Evolutionary conservation across 495 filamentous ascomycete species (phyloP).

Genomic region (Penicillium turbatum): DNA sequence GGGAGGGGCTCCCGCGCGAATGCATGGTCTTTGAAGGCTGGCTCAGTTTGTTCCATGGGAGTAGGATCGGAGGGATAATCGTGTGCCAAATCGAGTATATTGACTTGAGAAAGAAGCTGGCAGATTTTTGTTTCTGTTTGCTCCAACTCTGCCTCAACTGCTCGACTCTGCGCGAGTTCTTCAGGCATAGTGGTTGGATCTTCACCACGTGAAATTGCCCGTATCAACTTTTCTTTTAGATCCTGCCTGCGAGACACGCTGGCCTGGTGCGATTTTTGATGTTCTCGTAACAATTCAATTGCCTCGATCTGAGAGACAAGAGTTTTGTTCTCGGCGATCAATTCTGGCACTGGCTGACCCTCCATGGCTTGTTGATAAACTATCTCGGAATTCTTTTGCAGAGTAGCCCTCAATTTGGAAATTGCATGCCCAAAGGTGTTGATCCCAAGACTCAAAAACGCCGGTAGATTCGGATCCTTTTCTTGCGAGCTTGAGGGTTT

Average conservation of each 20-base stretch:
- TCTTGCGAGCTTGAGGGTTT: constrained; percentile 21
- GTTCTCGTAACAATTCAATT: constrained; percentile 30
- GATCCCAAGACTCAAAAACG: constrained; percentile 27
- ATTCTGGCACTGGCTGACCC: constrained; percentile 33
- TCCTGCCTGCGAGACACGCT: constrained; percentile 27
- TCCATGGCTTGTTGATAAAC: constrained; percentile 41
- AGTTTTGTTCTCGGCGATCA: constrained; percentile 37
- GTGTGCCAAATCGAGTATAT: constrained; percentile 12
- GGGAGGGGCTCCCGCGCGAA: background rate
- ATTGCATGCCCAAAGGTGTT: constrained; percentile 22
- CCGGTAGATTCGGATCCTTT: constrained; percentile 25
- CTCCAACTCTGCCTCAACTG: constrained; percentile 33
- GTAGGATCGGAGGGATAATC: background rate
- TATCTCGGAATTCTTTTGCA: constrained; percentile 36
- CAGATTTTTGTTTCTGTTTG: constrained; percentile 31
- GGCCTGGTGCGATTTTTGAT: constrained; percentile 22
- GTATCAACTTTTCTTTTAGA: constrained; percentile 34
- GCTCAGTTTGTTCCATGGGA: background rate
- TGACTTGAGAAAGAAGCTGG: constrained; percentile 25
- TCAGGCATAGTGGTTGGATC: constrained; percentile 32
- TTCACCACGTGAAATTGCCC: constrained; percentile 32
- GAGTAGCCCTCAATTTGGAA: constrained; percentile 21
- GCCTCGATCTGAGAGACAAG: constrained; percentile 33
- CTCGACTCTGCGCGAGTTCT: constrained; percentile 35
- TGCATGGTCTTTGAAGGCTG: background rate